Percentiles rank a stretch among this genome's conserved stretches.
Evolutionary conservation across 441 rosid genomes (phyloP).

Genomic region (Brassica balearica): DNA sequence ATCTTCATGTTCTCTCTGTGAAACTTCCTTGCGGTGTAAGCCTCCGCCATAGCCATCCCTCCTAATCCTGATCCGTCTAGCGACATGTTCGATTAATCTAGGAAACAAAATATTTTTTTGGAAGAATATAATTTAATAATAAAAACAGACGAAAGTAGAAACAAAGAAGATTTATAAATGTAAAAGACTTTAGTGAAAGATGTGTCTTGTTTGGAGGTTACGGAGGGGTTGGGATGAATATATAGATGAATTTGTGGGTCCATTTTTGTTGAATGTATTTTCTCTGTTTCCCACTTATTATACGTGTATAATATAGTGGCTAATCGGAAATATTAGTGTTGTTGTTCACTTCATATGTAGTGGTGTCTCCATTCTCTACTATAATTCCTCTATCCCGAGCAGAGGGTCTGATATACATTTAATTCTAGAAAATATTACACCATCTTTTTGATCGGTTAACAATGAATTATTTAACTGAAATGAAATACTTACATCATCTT

Average conservation of each 20-base stretch:
- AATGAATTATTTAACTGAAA: no score
- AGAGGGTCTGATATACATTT: background rate
- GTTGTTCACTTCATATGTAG: conserved; percentile 18
- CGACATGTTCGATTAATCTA: conserved; percentile 29
- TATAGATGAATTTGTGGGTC: conserved; percentile 43
- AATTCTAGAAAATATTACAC: no score
- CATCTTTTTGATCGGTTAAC: no score
- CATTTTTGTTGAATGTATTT: conserved; percentile 26
- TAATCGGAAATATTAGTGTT: conserved; percentile 14
- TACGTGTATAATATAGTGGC: conserved; percentile 25
- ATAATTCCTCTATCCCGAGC: conserved; percentile 2
- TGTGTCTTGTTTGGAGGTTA: conserved; percentile 25
- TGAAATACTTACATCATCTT: no score
- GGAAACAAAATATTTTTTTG: background rate
- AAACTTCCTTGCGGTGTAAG: conserved; percentile 42
- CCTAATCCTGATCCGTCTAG: conserved; percentile 37
- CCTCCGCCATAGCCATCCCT: conserved; percentile 45
- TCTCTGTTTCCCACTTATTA: conserved; percentile 41
- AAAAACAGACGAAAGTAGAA: conserved; percentile 18
- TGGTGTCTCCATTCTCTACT: background rate
- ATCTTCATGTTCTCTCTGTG: conserved; percentile 38
- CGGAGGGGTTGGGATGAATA: conserved; percentile 28
- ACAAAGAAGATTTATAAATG: conserved; percentile 13
- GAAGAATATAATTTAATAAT: background rate
- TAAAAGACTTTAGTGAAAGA: conserved; percentile 22